A percentile compares a stretch with the other conserved stretches of the same genome.
These are phyloP conservation scores for Tylopilus intermedius DNA, from an alignment of 768 basidiomycete species.

Conservation along the genomic window DNA sequence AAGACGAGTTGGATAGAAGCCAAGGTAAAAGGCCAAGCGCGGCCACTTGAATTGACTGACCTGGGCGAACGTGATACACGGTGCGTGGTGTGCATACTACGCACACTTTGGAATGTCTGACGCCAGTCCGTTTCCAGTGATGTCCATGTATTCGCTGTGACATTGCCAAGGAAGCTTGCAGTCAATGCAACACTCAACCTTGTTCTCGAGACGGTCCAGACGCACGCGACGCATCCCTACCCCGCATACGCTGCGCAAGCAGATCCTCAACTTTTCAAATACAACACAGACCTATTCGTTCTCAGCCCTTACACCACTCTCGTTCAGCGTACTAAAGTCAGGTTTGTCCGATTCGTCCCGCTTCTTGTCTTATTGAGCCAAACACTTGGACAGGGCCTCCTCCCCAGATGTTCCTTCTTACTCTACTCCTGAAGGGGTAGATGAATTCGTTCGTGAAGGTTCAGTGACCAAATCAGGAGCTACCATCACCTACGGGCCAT, in stretches of 20 bases:
- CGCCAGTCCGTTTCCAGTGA: slow-evolving; percentile 32
- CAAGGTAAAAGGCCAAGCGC: slow-evolving; percentile 67
- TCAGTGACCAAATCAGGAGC: slow-evolving; percentile 69
- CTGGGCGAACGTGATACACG: slow-evolving; percentile 43
- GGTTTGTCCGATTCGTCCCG: slow-evolving; percentile 44
- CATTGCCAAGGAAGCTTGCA: slow-evolving; percentile 55
- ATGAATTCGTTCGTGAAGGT: slow-evolving; percentile 55
- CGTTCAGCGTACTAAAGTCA: slow-evolving; percentile 82
- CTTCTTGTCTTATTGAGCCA: background rate
- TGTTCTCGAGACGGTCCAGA: slow-evolving; percentile 73
- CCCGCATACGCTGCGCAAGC: slow-evolving; percentile 69
- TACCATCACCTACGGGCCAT: slow-evolving; percentile 87
- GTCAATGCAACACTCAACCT: slow-evolving; percentile 64
- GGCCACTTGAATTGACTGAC: slow-evolving; percentile 47
- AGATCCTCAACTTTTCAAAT: slow-evolving; percentile 77
- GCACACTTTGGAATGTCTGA: slow-evolving; percentile 9
- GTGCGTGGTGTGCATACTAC: slow-evolving; percentile 38
- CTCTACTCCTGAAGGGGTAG: slow-evolving; percentile 59
- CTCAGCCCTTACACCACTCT: slow-evolving; percentile 78
- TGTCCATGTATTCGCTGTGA: slow-evolving; percentile 55
- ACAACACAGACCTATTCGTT: slow-evolving; percentile 71
- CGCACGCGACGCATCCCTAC: slow-evolving; percentile 73
- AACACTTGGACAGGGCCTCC: slow-evolving; percentile 48
- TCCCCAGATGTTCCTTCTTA: slow-evolving; percentile 67
- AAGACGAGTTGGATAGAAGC: slow-evolving; percentile 77